These are phyloP conservation scores for Agaricus bisporus DNA, from an alignment of 768 basidiomycete genomes.

Conservation along the genomic window DNA sequence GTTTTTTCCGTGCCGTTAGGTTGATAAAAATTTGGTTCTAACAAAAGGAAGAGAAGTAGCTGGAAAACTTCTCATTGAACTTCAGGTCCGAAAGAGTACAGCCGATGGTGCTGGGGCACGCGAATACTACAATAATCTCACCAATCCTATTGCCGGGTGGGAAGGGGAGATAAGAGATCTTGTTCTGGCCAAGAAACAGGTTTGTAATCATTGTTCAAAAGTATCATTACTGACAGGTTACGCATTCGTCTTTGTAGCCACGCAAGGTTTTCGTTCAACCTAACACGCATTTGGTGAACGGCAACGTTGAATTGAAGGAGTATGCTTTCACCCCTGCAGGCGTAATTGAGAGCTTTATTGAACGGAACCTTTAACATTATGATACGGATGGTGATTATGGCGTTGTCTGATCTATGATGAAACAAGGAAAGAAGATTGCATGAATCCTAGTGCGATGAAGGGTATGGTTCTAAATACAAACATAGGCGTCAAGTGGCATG, in stretches of 20 bases:
- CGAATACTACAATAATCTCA: conserved; percentile 73
- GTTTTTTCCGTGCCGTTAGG: conserved; percentile 29
- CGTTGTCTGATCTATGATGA: neutral
- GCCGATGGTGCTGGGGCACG: conserved; percentile 80
- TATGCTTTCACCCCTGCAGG: conserved; percentile 71
- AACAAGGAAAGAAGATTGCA: neutral
- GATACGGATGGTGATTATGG: conserved; percentile 4
- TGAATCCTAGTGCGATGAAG: conserved; percentile 1
- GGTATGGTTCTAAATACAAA: conserved; percentile 7
- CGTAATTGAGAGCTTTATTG: conserved; percentile 77
- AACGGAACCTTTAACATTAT: conserved; percentile 44
- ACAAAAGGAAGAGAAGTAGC: conserved; percentile 57
- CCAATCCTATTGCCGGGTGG: conserved; percentile 68
- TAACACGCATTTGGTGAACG: conserved; percentile 63
- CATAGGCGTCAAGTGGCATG: conserved; percentile 10
- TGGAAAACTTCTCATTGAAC: conserved; percentile 69
- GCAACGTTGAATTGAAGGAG: conserved; percentile 70
- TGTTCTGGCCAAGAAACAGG: conserved; percentile 75
- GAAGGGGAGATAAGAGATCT: conserved; percentile 69
- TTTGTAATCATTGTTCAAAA: conserved; percentile 18
- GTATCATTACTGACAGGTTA: conserved; percentile 1
- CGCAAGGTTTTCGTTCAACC: conserved; percentile 85
- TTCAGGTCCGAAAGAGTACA: conserved; percentile 83
- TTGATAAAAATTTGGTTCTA: conserved; percentile 68
- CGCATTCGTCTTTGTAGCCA: conserved; percentile 38